Conservation (phyloP, 176 grass and related monocot genomes). For the Echinochloa phyllopogon region DNA sequence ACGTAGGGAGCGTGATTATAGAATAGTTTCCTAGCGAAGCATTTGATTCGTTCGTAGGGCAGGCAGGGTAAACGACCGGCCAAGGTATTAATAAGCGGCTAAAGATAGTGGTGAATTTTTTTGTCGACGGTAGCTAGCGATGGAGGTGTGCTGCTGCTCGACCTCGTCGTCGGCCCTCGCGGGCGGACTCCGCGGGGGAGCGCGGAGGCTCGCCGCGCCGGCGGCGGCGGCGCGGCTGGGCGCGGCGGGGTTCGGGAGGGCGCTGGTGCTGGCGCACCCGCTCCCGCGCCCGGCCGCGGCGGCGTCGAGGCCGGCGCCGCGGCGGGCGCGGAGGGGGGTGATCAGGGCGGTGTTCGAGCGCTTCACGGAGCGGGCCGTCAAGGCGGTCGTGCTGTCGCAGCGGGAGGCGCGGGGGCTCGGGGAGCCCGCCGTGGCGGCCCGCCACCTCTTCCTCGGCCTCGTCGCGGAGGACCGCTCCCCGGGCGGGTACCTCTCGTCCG, state of each 20-base stretch:
- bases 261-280: constrained; percentile 48
- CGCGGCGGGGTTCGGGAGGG: constrained; percentile 32
- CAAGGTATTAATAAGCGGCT: background rate
- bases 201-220: constrained; percentile 14
- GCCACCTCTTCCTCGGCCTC: constrained; percentile 88
- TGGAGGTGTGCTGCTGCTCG: constrained; percentile 66
- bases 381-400: constrained; percentile 80
- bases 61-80: background rate
- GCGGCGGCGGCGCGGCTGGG: constrained; percentile 26
- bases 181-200: background rate
- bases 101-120: background rate
- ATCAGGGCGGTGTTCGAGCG: constrained; percentile 79
- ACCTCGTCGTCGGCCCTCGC: constrained; percentile 37
- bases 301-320: background rate
- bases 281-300: background rate
- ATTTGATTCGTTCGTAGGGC: background rate
- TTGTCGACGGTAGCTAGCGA: background rate
- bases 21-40: background rate
- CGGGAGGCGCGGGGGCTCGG: constrained; percentile 81
- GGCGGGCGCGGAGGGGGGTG: background rate
- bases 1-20: constrained; percentile 10
- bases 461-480: constrained; percentile 77
- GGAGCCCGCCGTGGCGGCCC: constrained; percentile 65
- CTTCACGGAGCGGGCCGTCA: constrained; percentile 86
- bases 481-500: constrained; percentile 71